Conservation (phyloP, 2,329 filamentous ascomycete genomes). For the Penicillium italicum region DNA sequence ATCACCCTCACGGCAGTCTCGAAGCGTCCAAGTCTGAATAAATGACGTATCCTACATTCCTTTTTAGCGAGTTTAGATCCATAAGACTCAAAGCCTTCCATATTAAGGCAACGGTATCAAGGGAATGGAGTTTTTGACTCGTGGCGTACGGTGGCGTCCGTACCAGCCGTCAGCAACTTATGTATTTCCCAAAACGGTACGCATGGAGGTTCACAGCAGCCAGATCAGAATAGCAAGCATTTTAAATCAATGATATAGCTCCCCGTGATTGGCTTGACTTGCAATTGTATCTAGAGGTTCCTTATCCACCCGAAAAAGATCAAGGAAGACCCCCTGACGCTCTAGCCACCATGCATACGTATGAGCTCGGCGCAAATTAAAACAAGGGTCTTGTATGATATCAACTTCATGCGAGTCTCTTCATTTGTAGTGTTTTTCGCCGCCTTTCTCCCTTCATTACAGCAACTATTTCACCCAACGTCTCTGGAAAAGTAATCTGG, state of each 20-base stretch:
- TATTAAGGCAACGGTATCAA: background rate
- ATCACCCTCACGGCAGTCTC: background rate
- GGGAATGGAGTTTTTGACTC: background rate
- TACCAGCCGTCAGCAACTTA: background rate
- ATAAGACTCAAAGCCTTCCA: background rate
- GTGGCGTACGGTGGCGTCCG: background rate
- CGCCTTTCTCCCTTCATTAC: constrained; percentile 1
- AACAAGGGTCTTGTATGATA: no score
- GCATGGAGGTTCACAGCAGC: no score
- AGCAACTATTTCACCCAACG: background rate
- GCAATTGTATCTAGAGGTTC: no score
- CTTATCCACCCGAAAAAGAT: no score
- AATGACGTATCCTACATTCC: background rate
- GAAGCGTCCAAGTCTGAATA: background rate
- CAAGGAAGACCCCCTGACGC: no score
- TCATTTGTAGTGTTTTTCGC: background rate
- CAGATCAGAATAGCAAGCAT: no score
- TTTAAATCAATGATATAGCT: no score
- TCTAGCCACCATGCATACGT: no score
- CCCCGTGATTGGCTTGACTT: no score
- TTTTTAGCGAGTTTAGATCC: background rate
- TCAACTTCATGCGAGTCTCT: background rate
- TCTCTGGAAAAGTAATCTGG: background rate
- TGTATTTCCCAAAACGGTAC: no score
- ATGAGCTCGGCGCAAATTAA: no score